Evolutionary conservation across 2,329 filamentous ascomycete species (phyloP), one percentile per base, ranked within the genome.

Genomic region (Exutisphaerella laricina): DNA sequence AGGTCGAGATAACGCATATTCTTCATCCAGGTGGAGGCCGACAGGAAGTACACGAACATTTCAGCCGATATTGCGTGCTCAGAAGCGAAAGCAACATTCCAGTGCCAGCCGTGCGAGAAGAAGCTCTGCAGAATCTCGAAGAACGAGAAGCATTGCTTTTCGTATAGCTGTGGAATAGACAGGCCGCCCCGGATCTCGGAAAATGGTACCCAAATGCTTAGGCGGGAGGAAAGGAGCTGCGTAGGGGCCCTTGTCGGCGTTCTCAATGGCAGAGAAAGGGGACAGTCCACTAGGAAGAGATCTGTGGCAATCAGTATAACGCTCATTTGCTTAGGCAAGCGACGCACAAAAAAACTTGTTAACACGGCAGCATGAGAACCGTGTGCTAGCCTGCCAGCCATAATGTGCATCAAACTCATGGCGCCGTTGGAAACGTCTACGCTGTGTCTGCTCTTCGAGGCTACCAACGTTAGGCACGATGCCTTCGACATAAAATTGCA

Each of bases 1-100:
- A 18, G 31, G 33, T 48, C 34, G 8, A 54, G 40, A 28, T 22
- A 26, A 5, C 22, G 33, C 3, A 46, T 20, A 18, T 48, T 45
- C 12, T 18, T 45, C 17, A 16, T 9, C 36, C 30, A 45, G n/a
- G 34, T 8, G 2, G 36, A 39, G 7, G 41, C 26, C 5, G 38
- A 23, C 1, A 48, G 32, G n/a, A 45, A 26, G 22, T 45, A 36
- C 17, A 36, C 13, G n/a, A 48, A 34, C 2, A 26, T 21, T 6
- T 23, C 30, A 10, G 13, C 17, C 5, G 18, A 17, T 8, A 41
- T 21, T 4, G 43, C 33, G 12, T 34, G 16, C 29, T 21, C 12
- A 32, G 16, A 30, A 3, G 29, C 16, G 28, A 39, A 38, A 2
- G 35, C n/a, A 14, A 20, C 6, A 6, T 12, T 12, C 22, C 10